phyloP scores from a whole-genome alignment of 2,329 filamentous ascomycete species.

The Trichoderma atrobrunneum region DNA sequence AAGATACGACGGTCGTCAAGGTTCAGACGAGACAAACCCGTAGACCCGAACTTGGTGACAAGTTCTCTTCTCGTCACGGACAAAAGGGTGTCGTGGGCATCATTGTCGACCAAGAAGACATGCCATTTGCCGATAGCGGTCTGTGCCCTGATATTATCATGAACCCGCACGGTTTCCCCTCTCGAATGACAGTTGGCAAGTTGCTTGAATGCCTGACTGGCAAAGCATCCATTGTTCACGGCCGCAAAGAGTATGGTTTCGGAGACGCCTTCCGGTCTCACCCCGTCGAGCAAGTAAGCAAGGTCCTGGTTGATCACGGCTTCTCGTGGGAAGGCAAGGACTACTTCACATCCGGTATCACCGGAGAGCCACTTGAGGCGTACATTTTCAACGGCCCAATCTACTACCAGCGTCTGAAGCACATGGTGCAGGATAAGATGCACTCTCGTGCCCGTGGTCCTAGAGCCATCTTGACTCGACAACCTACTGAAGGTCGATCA shows the following conservation, averaged over 20 bases:
- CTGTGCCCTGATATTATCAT: constrained; percentile 99
- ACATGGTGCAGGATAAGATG: constrained; percentile 99
- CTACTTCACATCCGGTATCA: constrained; percentile 92
- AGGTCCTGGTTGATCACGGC: constrained; percentile 78
- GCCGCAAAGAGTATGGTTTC: constrained; percentile 81
- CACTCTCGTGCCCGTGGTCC: constrained; percentile 90
- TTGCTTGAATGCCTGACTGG: constrained; percentile 92
- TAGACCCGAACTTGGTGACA: constrained; percentile 92
- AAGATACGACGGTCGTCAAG: constrained; percentile 84
- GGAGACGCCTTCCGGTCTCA: constrained; percentile 78
- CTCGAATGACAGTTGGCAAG: constrained; percentile 98
- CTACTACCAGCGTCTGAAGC: constrained; percentile 99
- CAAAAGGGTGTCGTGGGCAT: constrained; percentile 98
- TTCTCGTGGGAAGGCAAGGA: constrained; percentile 98
- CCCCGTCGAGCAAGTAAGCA: constrained; percentile 84
- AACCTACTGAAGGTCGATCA: constrained; percentile 93
- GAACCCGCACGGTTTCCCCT: constrained; percentile 99
- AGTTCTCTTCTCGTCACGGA: constrained; percentile 96
- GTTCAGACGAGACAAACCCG: constrained; percentile 95
- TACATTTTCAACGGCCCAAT: constrained; percentile 99
- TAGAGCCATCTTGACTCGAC: constrained; percentile 84
- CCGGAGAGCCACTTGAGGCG: constrained; percentile 86
- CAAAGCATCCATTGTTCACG: constrained; percentile 85
- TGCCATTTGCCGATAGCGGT: constrained; percentile 90
- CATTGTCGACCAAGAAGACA: constrained; percentile 92